Conservation (phyloP, 2,329 filamentous ascomycete genomes). For the Penicillium olsonii region DNA sequence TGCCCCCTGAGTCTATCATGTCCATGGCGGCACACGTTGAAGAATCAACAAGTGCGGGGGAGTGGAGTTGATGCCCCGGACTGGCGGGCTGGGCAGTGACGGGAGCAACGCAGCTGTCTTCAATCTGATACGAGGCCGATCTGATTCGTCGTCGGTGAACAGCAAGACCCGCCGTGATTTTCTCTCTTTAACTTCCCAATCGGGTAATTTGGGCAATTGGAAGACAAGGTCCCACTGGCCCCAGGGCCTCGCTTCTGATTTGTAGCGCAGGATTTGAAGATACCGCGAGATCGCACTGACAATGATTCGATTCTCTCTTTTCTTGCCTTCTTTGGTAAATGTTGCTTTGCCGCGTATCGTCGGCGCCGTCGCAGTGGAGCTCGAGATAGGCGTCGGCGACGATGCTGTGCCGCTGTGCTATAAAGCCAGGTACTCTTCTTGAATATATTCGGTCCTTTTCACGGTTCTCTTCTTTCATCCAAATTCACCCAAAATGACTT, state of each 20-base stretch:
- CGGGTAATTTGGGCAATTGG: background rate
- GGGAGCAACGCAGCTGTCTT: too few species aligned
- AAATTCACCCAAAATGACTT: slow-evolving; percentile 15
- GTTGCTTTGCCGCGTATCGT: background rate
- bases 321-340: slow-evolving; percentile 6
- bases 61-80: background rate
- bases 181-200: slow-evolving; percentile 2
- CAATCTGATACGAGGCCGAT: background rate
- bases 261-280: background rate
- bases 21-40: slow-evolving; percentile 6
- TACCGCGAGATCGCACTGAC: background rate
- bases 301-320: slow-evolving; percentile 5
- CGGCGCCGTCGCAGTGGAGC: background rate
- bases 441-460: background rate
- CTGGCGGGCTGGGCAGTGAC: background rate
- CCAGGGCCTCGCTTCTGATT: background rate
- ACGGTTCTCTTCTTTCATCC: background rate
- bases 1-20: slow-evolving; percentile 7
- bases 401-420: background rate
- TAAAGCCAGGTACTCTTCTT: background rate
- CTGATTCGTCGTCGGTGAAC: background rate
- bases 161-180: background rate
- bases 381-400: background rate
- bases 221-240: background rate
- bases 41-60: background rate